Evolutionary conservation across 495 filamentous ascomycete genomes (phyloP).

Genomic region (Bacidia gigantensis): DNA sequence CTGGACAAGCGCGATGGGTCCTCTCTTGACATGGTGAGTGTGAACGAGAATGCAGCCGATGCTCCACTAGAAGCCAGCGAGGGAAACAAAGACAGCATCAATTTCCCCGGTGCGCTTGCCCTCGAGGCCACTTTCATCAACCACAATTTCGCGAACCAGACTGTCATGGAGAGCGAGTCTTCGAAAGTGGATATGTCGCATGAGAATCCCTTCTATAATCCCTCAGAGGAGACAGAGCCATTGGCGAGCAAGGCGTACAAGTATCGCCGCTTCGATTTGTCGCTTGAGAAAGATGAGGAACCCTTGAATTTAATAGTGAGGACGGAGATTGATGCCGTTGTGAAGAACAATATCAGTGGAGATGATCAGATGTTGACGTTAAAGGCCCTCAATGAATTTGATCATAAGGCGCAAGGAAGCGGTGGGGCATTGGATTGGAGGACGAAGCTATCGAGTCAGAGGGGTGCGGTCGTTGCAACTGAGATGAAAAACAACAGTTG

Average conservation of each 20-base stretch:
- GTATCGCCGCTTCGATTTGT: slow-evolving; percentile 92
- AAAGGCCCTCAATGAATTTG: slow-evolving; percentile 97
- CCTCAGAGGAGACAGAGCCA: slow-evolving; percentile 79
- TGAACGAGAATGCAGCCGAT: slow-evolving; percentile 98
- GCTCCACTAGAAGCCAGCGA: slow-evolving; percentile 83
- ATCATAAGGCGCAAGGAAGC: slow-evolving; percentile 88
- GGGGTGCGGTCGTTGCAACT: slow-evolving; percentile 94
- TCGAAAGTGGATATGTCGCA: slow-evolving; percentile 68
- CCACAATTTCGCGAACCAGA: slow-evolving; percentile 95
- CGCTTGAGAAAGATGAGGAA: slow-evolving; percentile 77
- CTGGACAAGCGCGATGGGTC: slow-evolving; percentile 94
- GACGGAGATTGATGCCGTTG: slow-evolving; percentile 88
- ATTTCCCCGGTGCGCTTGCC: slow-evolving; percentile 77
- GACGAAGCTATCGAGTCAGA: slow-evolving; percentile 77
- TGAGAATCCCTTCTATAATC: slow-evolving; percentile 96
- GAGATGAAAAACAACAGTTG: slow-evolving; percentile 99
- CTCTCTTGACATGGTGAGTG: slow-evolving; percentile 88
- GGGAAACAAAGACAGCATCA: slow-evolving; percentile 86
- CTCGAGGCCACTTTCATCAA: slow-evolving; percentile 99
- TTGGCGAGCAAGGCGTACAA: slow-evolving; percentile 94
- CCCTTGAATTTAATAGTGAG: slow-evolving; percentile 85
- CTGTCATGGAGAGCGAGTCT: slow-evolving; percentile 64
- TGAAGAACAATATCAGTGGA: slow-evolving; percentile 80
- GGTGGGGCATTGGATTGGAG: slow-evolving; percentile 94
- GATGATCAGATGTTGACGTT: slow-evolving; percentile 83